Base-by-base conservation (phyloP, 179 eudicot genomes). In the Gypsophila paniculata region DNA sequence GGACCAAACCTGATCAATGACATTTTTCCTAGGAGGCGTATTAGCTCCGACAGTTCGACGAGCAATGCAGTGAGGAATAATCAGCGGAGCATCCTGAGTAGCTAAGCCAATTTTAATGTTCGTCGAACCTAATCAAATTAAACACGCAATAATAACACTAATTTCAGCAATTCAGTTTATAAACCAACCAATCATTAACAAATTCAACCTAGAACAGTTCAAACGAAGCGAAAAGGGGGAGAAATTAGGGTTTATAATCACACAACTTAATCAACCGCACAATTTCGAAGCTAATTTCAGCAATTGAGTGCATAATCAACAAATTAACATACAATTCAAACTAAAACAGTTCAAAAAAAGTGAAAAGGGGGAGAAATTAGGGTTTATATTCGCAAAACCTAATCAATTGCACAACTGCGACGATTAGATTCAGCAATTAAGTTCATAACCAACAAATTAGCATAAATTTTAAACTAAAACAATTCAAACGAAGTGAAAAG, bases 81-180 rank as follows among this genome's bases (percentile, higher is more conserved):
- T 85, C 10, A 91, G 57, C 0, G 99, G 99, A 69, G 77, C 68
- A 49, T 94, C 93, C 62, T 90, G 96, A 57, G 85, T 84, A 65
- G 89, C 99, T 54, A 90, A 83, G 5, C 97, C 99, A 23, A 94
- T 85, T 74, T 91, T 86, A n/a, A 94, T 75, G 72, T 88, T 94
- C 22, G 95, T 91, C 54, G 99, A 94, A 70, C 99, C 99, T 94
- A 78, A 71, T 36, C 18, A 38, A 78, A 71, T 36, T 22, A 38
- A 38, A 19, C 48, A 8, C 29, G 48, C 18, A 46, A 8, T 39
- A 8, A 13, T 19, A 54, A 22, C 10, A 25, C 66, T 46, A 59
- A 68, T 26, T 55, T 19, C 65, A 73, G 61, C 42, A 52, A 78
- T 44, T 42, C 0, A 62, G 48, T 36, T 12, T 25, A 61, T 29